Conservation (phyloP, 192 early-diverging fungal genomes). For the Podila epicladia region DNA sequence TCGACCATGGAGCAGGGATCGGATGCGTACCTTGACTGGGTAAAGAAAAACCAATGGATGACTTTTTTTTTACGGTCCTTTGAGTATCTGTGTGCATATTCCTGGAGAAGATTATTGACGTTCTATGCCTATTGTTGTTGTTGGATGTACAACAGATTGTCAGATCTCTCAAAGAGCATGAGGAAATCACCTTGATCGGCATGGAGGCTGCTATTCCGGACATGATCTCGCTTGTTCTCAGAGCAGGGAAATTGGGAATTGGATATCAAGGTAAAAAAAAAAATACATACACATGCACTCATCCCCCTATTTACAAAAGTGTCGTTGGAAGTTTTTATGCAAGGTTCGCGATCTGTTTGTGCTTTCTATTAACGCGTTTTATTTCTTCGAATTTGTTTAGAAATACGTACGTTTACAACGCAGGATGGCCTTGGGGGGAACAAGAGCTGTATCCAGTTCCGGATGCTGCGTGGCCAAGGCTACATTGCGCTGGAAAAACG, state of each 20-base stretch:
- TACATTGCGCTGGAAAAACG: constrained; percentile 40
- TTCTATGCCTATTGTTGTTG: not conserved
- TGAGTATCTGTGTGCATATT: not conserved
- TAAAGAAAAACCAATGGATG: not conserved
- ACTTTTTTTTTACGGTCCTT: not conserved
- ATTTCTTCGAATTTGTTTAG: constrained; percentile 3
- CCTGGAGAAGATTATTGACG: not conserved
- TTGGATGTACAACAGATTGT: constrained; percentile 8
- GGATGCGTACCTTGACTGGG: constrained; percentile 49
- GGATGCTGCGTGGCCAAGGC: constrained; percentile 37
- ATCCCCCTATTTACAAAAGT: not conserved
- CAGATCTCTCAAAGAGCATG: constrained; percentile 36
- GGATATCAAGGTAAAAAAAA: constrained; percentile 43
- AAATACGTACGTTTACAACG: constrained; percentile 43
- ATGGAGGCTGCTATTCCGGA: constrained; percentile 50
- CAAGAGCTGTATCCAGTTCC: constrained; percentile 50
- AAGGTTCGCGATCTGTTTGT: not conserved
- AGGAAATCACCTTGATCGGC: constrained; percentile 46
- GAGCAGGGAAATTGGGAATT: constrained; percentile 35
- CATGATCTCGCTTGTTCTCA: constrained; percentile 39
- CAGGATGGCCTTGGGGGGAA: constrained; percentile 48
- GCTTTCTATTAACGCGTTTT: not conserved
- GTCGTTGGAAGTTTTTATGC: not conserved
- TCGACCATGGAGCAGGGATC: constrained; percentile 45
- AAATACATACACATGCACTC: not conserved